These are phyloP conservation scores for Neophaeococcomyces aloes DNA, from an alignment of 2,329 filamentous ascomycete genomes.

Conservation along the genomic window DNA sequence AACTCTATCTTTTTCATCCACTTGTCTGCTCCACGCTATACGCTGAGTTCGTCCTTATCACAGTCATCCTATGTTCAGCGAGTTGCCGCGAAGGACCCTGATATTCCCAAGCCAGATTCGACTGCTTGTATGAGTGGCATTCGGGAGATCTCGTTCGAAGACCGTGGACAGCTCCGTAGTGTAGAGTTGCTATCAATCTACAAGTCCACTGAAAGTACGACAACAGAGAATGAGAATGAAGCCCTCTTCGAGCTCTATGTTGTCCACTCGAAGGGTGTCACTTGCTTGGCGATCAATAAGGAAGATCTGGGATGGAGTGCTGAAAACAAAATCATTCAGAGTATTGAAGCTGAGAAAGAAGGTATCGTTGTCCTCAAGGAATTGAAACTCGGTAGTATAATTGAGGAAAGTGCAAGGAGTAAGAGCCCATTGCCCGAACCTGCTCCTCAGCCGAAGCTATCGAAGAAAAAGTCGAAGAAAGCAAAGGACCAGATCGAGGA, in stretches of 20 bases:
- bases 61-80: slow-evolving; percentile 82
- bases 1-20: slow-evolving; percentile 98
- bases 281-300: slow-evolving; percentile 74
- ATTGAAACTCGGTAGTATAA: slow-evolving; percentile 39
- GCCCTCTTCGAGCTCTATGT: slow-evolving; percentile 89
- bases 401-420: slow-evolving; percentile 33
- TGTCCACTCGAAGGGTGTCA: slow-evolving; percentile 96
- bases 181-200: slow-evolving; percentile 72
- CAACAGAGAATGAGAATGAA: slow-evolving; percentile 52
- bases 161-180: slow-evolving; percentile 77
- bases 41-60: slow-evolving; percentile 57
- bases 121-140: slow-evolving; percentile 97
- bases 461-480: slow-evolving; percentile 36
- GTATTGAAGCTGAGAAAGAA: slow-evolving; percentile 61
- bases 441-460: slow-evolving; percentile 28
- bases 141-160: slow-evolving; percentile 83
- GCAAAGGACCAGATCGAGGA: slow-evolving; percentile 14
- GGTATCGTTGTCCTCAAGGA: slow-evolving; percentile 66
- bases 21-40: slow-evolving; percentile 87
- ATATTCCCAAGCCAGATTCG: slow-evolving; percentile 74
- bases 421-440: slow-evolving; percentile 27
- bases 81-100: slow-evolving; percentile 59
- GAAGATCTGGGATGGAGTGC: slow-evolving; percentile 83
- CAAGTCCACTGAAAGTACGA: slow-evolving; percentile 39
- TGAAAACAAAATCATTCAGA: slow-evolving; percentile 75